Conservation (phyloP, 805 yeast genomes). For the Ascoidea asiatica region DNA sequence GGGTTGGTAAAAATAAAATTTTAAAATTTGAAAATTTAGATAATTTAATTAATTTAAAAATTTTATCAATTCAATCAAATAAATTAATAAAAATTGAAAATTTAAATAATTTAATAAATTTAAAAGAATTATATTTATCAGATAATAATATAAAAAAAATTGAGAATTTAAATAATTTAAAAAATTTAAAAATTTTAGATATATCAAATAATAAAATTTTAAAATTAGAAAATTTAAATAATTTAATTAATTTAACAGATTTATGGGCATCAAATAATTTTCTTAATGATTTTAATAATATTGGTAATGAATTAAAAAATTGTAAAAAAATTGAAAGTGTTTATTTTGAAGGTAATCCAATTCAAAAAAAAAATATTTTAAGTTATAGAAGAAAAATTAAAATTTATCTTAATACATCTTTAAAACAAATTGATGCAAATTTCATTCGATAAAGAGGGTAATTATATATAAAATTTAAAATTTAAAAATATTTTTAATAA, state of each 20-base stretch:
- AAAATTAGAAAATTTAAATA: slow-evolving; percentile 49
- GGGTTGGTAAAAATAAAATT: slow-evolving; percentile 88
- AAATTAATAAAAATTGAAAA: slow-evolving; percentile 70
- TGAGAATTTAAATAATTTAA: slow-evolving; percentile 56
- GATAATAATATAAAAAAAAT: slow-evolving; percentile 67
- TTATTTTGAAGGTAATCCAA: slow-evolving; percentile 87
- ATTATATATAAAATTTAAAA: too few relatives aligned
- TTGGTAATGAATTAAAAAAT: slow-evolving; percentile 49
- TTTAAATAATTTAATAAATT: slow-evolving; percentile 49
- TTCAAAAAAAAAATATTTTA: slow-evolving; percentile 60
- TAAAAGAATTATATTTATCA: slow-evolving; percentile 81
- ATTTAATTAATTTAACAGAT: slow-evolving; percentile 66
- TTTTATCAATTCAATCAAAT: slow-evolving; percentile 84
- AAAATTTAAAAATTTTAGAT: slow-evolving; percentile 61
- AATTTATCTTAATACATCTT: slow-evolving; percentile 54
- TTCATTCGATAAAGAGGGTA: slow-evolving; percentile 33
- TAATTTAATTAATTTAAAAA: slow-evolving; percentile 45
- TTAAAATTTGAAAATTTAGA: slow-evolving; percentile 47
- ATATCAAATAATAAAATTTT: slow-evolving; percentile 60
- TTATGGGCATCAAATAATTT: slow-evolving; percentile 84
- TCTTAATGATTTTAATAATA: slow-evolving; percentile 52
- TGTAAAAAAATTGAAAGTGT: slow-evolving; percentile 69
- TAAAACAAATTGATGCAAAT: slow-evolving; percentile 86
- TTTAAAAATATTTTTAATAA: too few relatives aligned
- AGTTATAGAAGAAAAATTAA: slow-evolving; percentile 76